These are phyloP conservation scores for Oropetium thomaeum DNA, from an alignment of 176 grass and related monocot species.

Conservation along the genomic window DNA sequence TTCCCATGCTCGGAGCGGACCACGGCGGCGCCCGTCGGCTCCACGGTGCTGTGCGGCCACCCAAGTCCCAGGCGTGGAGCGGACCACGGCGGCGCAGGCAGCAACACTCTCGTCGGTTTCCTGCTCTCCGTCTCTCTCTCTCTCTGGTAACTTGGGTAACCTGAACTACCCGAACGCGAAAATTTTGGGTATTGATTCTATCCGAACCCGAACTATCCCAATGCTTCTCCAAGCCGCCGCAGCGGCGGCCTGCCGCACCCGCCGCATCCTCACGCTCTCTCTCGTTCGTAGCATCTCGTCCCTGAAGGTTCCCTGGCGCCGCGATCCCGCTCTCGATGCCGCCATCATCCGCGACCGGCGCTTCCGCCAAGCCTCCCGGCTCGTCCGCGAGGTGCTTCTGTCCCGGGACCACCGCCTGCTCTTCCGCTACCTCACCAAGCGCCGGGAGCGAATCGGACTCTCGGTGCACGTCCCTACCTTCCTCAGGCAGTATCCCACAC, in stretches of 20 bases:
- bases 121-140: no score
- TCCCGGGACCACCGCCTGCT: constrained; percentile 53
- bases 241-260: neutral
- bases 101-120: no score
- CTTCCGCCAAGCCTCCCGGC: constrained; percentile 42
- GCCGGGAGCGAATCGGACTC: constrained; percentile 60
- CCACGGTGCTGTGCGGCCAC: no score
- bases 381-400: constrained; percentile 80
- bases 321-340: constrained; percentile 54
- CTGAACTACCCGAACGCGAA: no score
- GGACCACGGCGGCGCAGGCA: no score
- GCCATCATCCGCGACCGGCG: constrained; percentile 65
- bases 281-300: constrained; percentile 31
- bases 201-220: no score
- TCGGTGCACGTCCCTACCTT: constrained; percentile 55
- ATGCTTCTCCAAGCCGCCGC: constrained; percentile 19
- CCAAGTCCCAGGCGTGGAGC: no score
- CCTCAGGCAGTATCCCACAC: constrained; percentile 68
- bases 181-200: no score
- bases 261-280: neutral
- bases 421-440: constrained; percentile 74
- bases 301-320: constrained; percentile 72
- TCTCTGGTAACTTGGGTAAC: no score
- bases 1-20: no score
- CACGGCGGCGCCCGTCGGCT: no score